Base-by-base conservation (phyloP, 768 basidiomycete species). In the Boletus huronensis region DNA sequence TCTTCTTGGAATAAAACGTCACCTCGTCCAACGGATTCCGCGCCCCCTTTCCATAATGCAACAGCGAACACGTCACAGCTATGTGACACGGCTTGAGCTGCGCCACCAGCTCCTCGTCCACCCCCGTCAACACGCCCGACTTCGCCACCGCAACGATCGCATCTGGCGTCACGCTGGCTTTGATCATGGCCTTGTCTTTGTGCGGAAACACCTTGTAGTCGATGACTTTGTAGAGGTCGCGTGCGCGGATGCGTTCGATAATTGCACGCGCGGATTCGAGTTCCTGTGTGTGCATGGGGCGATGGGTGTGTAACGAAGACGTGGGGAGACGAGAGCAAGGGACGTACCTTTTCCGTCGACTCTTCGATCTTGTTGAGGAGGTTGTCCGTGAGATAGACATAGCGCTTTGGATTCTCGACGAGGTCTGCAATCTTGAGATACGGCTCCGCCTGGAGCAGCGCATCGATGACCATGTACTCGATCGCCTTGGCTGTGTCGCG, bases 391-490 rank as follows among this genome's bases (percentile, higher is more conserved):
- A 93, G 74, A 54, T 78, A 73, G 3, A 91, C 60, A 53, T 81
- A 92, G 50, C 76, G 73, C 50, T 80, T 72, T 0, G 89, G 84
- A 17, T 88, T 67, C 26, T 77, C 66, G 16, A 91, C 77, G 5
- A 73, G 71, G 1, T 76, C 66, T 0, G 87, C 82, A 45, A 93
- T 79, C 41, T 82, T 75, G 65, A 92, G 66, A 54, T 78, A 53
- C 0, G 82, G 79, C 35, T 93, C 87, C 0, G 91, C 91, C 0
- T 72, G 71, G 0, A 85, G 70, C n/a, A 93, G 76, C 0, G 79
- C 88, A 59, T 93, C 90, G 14, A 90, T 77, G n/a, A 93, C 74
- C 91, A 93, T 93, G 62, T 85, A 81, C 66, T 91, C 91, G 48
- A 92, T 85, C 0, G 88, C 83, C 59, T 80, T 87, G 3, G 88